phyloP scores from a whole-genome alignment of 208 protist genomes.

The Leishmania major region DNA sequence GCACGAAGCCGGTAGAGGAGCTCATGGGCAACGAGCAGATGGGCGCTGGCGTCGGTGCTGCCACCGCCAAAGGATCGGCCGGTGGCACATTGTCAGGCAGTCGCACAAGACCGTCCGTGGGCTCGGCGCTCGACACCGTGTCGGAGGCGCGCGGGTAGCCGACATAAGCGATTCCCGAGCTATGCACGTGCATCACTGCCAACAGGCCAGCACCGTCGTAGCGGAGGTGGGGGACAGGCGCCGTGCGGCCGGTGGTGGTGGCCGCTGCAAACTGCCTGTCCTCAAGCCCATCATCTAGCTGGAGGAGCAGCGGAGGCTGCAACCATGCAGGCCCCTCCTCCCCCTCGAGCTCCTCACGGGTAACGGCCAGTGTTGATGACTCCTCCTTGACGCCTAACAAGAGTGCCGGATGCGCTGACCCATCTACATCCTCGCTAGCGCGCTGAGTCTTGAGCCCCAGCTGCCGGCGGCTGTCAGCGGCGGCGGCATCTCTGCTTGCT shows the following conservation, averaged over 20 bases:
- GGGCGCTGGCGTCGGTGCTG: background rate
- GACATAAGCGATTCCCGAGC: slow-evolving; percentile 60
- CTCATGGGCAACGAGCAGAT: slow-evolving; percentile 27
- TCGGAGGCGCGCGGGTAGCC: slow-evolving; percentile 22
- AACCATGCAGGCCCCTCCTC: background rate
- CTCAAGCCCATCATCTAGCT: background rate
- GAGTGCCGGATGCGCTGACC: slow-evolving; percentile 1
- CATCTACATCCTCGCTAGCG: slow-evolving; percentile 2
- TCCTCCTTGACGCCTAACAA: slow-evolving; percentile 6
- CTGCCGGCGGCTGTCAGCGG: slow-evolving; percentile 1
- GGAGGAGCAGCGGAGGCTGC: slow-evolving; percentile 12
- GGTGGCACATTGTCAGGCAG: background rate
- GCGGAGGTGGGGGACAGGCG: slow-evolving; percentile 3
- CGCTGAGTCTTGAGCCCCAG: slow-evolving; percentile 1
- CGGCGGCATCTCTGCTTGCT: background rate
- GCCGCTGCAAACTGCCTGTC: background rate
- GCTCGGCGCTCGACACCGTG: background rate
- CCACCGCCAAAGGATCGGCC: background rate
- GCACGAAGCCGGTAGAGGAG: slow-evolving; percentile 27
- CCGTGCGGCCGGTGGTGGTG: too few species aligned
- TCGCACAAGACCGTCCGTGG: background rate
- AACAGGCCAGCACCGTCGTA: slow-evolving; percentile 53
- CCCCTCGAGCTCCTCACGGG: too few species aligned
- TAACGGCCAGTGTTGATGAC: too few species aligned
- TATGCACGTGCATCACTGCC: slow-evolving; percentile 68